A percentile compares a stretch with the other conserved stretches of the same genome.
Conservation (phyloP, 768 basidiomycete species). For the Lactarius sp. region DNA sequence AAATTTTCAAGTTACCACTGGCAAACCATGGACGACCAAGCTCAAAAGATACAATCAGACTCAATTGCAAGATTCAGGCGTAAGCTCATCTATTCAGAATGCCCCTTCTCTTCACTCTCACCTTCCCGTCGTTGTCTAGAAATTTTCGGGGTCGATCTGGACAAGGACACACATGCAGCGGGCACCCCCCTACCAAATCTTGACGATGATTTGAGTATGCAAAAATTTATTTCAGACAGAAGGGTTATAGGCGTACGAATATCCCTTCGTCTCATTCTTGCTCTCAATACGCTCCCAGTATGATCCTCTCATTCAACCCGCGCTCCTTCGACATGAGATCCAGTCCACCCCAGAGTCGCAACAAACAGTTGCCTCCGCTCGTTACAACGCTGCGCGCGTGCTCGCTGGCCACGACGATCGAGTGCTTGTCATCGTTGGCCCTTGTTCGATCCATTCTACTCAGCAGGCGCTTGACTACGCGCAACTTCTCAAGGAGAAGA, state of each 20-base stretch:
- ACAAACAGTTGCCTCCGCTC: constrained; percentile 72
- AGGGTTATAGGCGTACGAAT: constrained; percentile 69
- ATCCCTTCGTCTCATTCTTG: neutral
- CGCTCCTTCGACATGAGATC: constrained; percentile 84
- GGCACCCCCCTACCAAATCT: constrained; percentile 58
- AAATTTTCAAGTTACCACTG: neutral
- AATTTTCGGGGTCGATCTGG: neutral
- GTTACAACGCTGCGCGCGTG: constrained; percentile 73
- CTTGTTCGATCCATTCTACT: constrained; percentile 90
- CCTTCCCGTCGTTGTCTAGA: neutral
- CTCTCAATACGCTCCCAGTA: constrained; percentile 49
- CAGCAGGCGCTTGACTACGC: constrained; percentile 85
- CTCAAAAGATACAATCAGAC: neutral
- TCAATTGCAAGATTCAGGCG: constrained; percentile 14
- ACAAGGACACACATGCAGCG: neutral
- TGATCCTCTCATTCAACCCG: constrained; percentile 93
- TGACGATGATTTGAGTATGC: constrained; percentile 57
- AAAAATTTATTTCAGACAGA: constrained; percentile 74
- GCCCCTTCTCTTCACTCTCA: neutral
- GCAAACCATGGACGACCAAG: constrained; percentile 8
- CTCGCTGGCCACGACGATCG: constrained; percentile 82
- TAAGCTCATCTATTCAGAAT: neutral
- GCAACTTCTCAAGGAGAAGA: constrained; percentile 60
- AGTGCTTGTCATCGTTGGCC: constrained; percentile 87
- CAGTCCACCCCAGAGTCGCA: constrained; percentile 58